phyloP scores from a whole-genome alignment of 2,329 filamentous ascomycete species.

The Colletotrichum graminicola region DNA sequence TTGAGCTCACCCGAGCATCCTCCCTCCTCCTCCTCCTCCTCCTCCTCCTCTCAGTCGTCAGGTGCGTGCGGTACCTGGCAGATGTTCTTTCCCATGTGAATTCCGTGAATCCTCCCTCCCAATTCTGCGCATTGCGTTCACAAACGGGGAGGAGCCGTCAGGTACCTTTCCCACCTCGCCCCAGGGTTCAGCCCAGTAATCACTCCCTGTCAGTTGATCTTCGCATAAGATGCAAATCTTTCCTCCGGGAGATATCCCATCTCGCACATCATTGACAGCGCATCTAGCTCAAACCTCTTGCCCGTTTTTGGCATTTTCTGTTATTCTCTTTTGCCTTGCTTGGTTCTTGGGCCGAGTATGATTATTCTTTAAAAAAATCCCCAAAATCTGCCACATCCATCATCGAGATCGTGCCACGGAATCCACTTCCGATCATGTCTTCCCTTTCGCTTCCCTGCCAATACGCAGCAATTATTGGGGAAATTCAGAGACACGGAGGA shows the following conservation, averaged over 20 bases:
- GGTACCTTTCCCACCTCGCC: slow-evolving; percentile 4
- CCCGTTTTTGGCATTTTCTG: slow-evolving; percentile 26
- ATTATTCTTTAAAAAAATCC: too few relatives aligned
- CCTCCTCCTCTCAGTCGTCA: neutral
- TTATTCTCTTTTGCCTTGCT: slow-evolving; percentile 5
- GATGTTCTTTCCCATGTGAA: slow-evolving; percentile 29
- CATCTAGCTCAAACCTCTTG: slow-evolving; percentile 36
- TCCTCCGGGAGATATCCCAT: slow-evolving; percentile 42
- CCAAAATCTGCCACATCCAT: slow-evolving; percentile 8
- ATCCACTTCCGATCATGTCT: slow-evolving; percentile 26
- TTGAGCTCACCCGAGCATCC: neutral
- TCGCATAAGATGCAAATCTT: slow-evolving; percentile 42
- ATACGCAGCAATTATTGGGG: slow-evolving; percentile 28
- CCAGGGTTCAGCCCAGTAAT: slow-evolving; percentile 40
- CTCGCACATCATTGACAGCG: slow-evolving; percentile 41
- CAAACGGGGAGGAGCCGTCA: slow-evolving; percentile 21
- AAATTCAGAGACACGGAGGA: neutral
- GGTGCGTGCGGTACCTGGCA: slow-evolving; percentile 23
- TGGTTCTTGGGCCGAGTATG: neutral
- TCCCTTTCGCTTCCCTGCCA: slow-evolving; percentile 16
- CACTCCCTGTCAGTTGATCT: slow-evolving; percentile 40
- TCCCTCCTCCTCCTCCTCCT: neutral
- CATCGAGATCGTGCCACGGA: slow-evolving; percentile 36
- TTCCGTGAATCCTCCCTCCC: slow-evolving; percentile 25
- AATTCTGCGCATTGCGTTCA: slow-evolving; percentile 34